These are phyloP conservation scores for Pleurotus tuoliensis DNA, from an alignment of 768 basidiomycete genomes.

Conservation along the genomic window DNA sequence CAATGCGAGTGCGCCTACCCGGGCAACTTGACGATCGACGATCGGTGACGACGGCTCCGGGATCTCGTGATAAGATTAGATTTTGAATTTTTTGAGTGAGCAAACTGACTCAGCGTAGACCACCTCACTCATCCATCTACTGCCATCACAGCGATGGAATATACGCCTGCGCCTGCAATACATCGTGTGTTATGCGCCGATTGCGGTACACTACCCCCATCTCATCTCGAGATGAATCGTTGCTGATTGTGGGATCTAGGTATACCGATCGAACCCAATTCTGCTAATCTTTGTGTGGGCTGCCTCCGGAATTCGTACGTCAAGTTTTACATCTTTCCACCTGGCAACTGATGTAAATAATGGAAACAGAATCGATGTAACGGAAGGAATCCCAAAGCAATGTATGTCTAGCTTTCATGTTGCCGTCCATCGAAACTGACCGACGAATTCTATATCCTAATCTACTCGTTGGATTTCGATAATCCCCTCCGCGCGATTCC, in stretches of 20 bases:
- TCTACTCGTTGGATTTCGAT: not conserved
- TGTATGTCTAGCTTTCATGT: slow-evolving; percentile 34
- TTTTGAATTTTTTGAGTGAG: not conserved
- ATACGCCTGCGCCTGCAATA: slow-evolving; percentile 66
- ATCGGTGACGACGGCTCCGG: not conserved
- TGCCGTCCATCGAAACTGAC: too few relatives aligned
- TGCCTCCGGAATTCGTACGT: slow-evolving; percentile 85
- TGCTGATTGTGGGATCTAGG: slow-evolving; percentile 35
- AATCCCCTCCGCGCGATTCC: not conserved
- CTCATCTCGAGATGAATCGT: not conserved
- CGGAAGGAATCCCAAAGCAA: slow-evolving; percentile 96
- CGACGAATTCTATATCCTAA: not conserved
- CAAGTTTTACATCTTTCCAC: not conserved
- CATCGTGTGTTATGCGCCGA: slow-evolving; percentile 87
- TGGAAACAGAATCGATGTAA: slow-evolving; percentile 79
- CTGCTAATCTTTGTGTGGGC: slow-evolving; percentile 86
- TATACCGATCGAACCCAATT: slow-evolving; percentile 86
- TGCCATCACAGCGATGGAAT: slow-evolving; percentile 56
- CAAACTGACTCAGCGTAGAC: not conserved
- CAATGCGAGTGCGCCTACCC: too few relatives aligned
- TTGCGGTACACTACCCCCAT: slow-evolving; percentile 50
- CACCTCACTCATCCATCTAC: slow-evolving; percentile 4
- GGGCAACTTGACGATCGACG: too few relatives aligned
- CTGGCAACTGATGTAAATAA: not conserved
- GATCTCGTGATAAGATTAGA: not conserved